phyloP scores from a whole-genome alignment of 2,329 filamentous ascomycete genomes.

The Neofusicoccum umdonicola region DNA sequence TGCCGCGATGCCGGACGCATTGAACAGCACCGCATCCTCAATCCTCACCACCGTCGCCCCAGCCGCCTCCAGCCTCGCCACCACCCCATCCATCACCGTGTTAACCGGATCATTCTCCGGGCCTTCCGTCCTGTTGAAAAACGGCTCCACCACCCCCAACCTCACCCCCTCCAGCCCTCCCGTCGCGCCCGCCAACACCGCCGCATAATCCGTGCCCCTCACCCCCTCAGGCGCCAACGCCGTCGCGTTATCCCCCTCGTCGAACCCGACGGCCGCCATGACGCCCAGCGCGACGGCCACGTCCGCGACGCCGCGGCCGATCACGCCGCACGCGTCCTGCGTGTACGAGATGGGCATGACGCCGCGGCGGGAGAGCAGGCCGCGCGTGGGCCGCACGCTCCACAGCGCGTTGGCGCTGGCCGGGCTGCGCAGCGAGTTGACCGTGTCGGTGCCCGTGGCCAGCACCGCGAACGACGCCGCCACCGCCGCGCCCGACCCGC shows the following conservation, averaged over 20 bases:
- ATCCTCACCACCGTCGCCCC: constrained; percentile 55
- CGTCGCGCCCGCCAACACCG: constrained; percentile 30
- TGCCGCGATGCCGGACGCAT: constrained; percentile 48
- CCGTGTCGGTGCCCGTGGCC: constrained; percentile 59
- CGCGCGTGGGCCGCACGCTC: constrained; percentile 57
- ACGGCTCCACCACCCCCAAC: constrained; percentile 54
- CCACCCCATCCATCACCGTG: constrained; percentile 48
- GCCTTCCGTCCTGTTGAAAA: constrained; percentile 55
- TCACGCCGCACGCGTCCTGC: constrained; percentile 57
- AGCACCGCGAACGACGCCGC: constrained; percentile 58
- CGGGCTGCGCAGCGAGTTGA: constrained; percentile 62
- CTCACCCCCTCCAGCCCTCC: constrained; percentile 41
- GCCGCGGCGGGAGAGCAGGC: constrained; percentile 51
- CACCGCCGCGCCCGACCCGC: constrained; percentile 61
- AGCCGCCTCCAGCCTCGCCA: constrained; percentile 45
- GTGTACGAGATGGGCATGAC: constrained; percentile 57
- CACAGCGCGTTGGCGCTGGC: constrained; percentile 61
- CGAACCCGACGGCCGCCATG: constrained; percentile 53
- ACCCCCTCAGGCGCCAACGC: constrained; percentile 45
- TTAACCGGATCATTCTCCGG: constrained; percentile 60
- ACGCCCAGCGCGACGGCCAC: constrained; percentile 52
- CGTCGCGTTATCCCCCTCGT: constrained; percentile 54
- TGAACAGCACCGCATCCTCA: constrained; percentile 46
- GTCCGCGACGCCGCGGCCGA: constrained; percentile 52
- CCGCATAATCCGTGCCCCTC: constrained; percentile 48